Percentiles rank a stretch among this genome's conserved stretches.
Conservation (phyloP, 805 yeast species). For the Candida nonsorbophila region DNA sequence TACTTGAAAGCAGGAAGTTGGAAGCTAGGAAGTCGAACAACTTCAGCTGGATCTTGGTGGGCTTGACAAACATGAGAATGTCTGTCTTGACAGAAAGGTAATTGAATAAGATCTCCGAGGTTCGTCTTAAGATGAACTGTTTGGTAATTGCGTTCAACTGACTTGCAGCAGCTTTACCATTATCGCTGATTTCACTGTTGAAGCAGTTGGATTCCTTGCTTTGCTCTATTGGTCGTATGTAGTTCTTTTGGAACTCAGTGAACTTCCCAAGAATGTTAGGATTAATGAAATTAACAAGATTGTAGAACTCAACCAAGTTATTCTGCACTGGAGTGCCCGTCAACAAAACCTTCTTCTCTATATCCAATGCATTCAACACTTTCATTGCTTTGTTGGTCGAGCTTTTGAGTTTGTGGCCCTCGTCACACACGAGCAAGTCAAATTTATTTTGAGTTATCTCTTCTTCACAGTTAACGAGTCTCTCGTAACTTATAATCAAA, state of each 20-base stretch:
- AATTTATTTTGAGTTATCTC: slow-evolving; percentile 44
- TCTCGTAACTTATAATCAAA: slow-evolving; percentile 83
- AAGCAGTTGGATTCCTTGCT: slow-evolving; percentile 62
- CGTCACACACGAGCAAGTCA: slow-evolving; percentile 86
- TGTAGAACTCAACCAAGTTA: slow-evolving; percentile 77
- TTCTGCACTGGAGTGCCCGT: slow-evolving; percentile 95
- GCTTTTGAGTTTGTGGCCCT: slow-evolving; percentile 87
- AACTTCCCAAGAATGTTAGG: slow-evolving; percentile 75
- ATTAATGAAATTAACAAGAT: slow-evolving; percentile 75
- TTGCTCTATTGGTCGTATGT: slow-evolving; percentile 62
- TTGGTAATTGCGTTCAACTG: slow-evolving; percentile 62
- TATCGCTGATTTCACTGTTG: slow-evolving; percentile 40
- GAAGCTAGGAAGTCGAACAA: slow-evolving; percentile 46
- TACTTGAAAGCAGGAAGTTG: neutral
- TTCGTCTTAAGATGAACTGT: slow-evolving; percentile 67
- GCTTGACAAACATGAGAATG: slow-evolving; percentile 69
- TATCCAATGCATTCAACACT: slow-evolving; percentile 49
- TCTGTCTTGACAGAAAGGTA: slow-evolving; percentile 76
- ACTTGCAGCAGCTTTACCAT: slow-evolving; percentile 60
- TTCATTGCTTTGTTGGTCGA: slow-evolving; percentile 66
- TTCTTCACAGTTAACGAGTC: slow-evolving; percentile 49
- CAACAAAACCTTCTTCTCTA: slow-evolving; percentile 56
- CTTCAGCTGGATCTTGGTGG: slow-evolving; percentile 55
- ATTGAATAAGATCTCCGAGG: slow-evolving; percentile 49
- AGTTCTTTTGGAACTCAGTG: slow-evolving; percentile 53